phyloP scores from a whole-genome alignment of 192 early-diverging fungal genomes.

The Coemansia sp. region DNA sequence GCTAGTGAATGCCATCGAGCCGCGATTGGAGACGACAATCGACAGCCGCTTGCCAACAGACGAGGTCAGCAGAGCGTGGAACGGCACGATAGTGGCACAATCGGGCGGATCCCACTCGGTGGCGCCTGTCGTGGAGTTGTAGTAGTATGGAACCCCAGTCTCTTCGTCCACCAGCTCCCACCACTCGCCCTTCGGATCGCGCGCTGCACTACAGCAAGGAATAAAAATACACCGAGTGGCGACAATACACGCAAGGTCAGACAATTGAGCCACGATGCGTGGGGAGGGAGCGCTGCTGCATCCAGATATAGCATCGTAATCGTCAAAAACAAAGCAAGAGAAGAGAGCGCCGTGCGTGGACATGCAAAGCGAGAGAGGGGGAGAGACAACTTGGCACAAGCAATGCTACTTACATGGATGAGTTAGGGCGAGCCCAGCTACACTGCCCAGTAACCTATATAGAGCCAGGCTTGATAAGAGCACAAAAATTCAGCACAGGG shows the following conservation, averaged over 20 bases:
- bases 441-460: constrained; percentile 79
- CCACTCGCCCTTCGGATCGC: constrained; percentile 83
- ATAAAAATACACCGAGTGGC: constrained; percentile 1
- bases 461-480: background rate
- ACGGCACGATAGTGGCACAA: constrained; percentile 69
- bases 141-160: constrained; percentile 87
- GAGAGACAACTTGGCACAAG: background rate
- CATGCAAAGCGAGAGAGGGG: background rate
- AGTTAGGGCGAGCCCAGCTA: constrained; percentile 50
- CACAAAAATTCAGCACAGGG: background rate
- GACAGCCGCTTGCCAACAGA: constrained; percentile 80
- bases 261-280: background rate
- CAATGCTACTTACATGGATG: constrained; percentile 38
- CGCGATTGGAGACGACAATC: constrained; percentile 54
- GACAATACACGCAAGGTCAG: background rate
- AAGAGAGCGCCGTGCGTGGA: background rate
- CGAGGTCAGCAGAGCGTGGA: constrained; percentile 69
- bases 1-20: constrained; percentile 43
- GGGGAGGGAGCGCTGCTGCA: constrained; percentile 7
- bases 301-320: background rate
- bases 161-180: constrained; percentile 94
- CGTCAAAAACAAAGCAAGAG: background rate
- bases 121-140: constrained; percentile 80
- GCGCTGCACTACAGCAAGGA: constrained; percentile 59
- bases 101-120: constrained; percentile 88